Conservation (phyloP, 768 basidiomycete genomes). For the Tricholoma furcatifolium region DNA sequence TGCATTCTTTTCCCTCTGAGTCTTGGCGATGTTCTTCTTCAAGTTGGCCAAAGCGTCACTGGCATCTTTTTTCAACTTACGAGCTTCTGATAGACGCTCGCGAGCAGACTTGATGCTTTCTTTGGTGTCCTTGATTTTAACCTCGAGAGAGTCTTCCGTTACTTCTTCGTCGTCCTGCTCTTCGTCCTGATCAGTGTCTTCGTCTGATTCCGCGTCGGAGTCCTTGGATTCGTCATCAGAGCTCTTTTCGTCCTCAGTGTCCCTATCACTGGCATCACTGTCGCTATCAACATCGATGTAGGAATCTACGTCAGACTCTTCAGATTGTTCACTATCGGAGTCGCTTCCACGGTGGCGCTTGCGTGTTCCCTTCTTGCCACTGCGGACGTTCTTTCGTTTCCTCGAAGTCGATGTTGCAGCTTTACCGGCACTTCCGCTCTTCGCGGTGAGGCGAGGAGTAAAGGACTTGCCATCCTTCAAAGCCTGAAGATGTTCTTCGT, state of each 20-base stretch:
- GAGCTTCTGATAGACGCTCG: constrained; percentile 33
- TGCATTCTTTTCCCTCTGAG: constrained; percentile 60
- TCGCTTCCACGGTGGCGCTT: constrained; percentile 41
- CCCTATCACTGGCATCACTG: constrained; percentile 17
- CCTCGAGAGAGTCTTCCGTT: constrained; percentile 44
- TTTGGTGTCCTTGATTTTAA: constrained; percentile 43
- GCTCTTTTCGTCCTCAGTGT: constrained; percentile 13
- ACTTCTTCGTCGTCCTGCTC: constrained; percentile 38
- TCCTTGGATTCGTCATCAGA: constrained; percentile 18
- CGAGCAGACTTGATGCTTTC: constrained; percentile 38
- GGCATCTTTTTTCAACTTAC: constrained; percentile 35
- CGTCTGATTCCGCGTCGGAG: constrained; percentile 16
- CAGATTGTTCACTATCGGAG: constrained; percentile 34
- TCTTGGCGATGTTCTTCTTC: constrained; percentile 41
- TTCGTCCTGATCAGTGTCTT: constrained; percentile 23
- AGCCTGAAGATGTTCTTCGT: constrained; percentile 45
- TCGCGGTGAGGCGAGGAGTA: constrained; percentile 38
- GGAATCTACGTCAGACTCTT: constrained; percentile 27
- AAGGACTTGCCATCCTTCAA: constrained; percentile 45
- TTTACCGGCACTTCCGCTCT: constrained; percentile 4
- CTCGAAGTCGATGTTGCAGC: constrained; percentile 22
- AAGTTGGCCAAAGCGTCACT: constrained; percentile 30
- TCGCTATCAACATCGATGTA: constrained; percentile 19
- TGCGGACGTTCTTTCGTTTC: constrained; percentile 49
- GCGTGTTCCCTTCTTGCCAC: constrained; percentile 37